Base-by-base conservation (phyloP, 768 basidiomycete species). In the Clitopilus hobsonii region DNA sequence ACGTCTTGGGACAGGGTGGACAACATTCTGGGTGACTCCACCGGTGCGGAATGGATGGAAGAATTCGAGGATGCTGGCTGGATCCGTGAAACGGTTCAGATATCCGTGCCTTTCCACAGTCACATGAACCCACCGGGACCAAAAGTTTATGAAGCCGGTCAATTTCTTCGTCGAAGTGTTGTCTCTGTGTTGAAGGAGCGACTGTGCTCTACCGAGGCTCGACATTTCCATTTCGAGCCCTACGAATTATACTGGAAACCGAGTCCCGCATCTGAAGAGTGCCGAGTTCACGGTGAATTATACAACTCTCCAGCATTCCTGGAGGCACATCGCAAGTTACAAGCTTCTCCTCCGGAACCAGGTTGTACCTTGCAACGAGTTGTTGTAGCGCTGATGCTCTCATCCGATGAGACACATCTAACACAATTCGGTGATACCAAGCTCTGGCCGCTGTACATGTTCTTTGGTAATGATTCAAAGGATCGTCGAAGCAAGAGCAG, bases 401-500 rank as follows among this genome's bases (percentile, higher is more conserved):
- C 64, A 59, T 74, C 70, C 0, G 72, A 74, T 54, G 65, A 66
- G 0, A 76, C 71, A 0, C 70, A 71, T 53, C 63, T 74, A 7
- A 55, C 70, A 0, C 60, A 63, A 4, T 76, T 76, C 56, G 73
- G 74, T 0, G 63, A 52, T 25, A 66, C 70, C 0, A 60, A 61
- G 0, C 60, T 74, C 6, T 78, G 73, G 75, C 76, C 75, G 1
- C 51, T 74, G 0, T 80, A 79, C 53, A 32, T 69, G 0, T 71
- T 56, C 41, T 65, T 76, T 49, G 73, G 73, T 0, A 71, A 71
- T 26, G 62, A 69, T 11, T 74, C 71, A 1, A 78, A 79, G 54
- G 74, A 75, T 49, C 54, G 57, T 1, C 63, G 68, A 0, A 58
- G 51, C 7, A 65, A 66, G 22, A 74, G 73, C 0, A 58, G 54